Evolutionary conservation across 345 rosid species (phyloP), one percentile per base, ranked within the genome.

Genomic region (Lagerstroemia speciosa): DNA sequence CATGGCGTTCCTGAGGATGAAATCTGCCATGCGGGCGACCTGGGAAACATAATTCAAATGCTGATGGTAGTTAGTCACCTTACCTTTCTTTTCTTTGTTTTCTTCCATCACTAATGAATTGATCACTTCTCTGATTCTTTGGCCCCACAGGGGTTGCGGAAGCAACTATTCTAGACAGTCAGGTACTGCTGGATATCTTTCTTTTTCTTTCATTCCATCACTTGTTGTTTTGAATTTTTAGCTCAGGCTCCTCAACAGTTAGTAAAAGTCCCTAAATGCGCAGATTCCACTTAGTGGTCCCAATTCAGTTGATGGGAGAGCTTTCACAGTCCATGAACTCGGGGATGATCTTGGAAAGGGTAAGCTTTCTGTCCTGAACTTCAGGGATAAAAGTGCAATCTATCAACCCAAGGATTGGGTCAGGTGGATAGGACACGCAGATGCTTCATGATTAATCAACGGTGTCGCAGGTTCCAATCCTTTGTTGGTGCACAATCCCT

Each of bases 21-120:
- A 85, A 63, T 80, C 79, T 90, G 99, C 69, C 99, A 91, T 88
- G 99, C 93, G 91, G 97, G 99, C 62, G 97, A 94, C 97, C 95
- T 94, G 99, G 99, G 99, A 91, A 94, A 94, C 96, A 85, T 94
- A 81, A 63, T 70, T 84, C 97, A 78, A 84, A 84, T 31, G 95
- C 93, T 30, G 85, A 91, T 69, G 99, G 97, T 93, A 83, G 31
- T 71, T 61, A 45, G 72, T 17, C 37, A 8, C 63, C 73, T 68
- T 77, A 68, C 7, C 31, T 58, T 58, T 29, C 6, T 58, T 58
- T 64, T 26, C 6, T 17, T 3, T 37, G 48, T 5, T 19, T 6
- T 36, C 34, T 76, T 77, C 5, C 1, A 27, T 29, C 12, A 31
- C 46, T 27, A 34, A 46, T 73, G 33, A 45, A 7, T 69, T 31